Conservation (phyloP, 2,329 filamentous ascomycete genomes). For the Trichoderma atroviride region DNA sequence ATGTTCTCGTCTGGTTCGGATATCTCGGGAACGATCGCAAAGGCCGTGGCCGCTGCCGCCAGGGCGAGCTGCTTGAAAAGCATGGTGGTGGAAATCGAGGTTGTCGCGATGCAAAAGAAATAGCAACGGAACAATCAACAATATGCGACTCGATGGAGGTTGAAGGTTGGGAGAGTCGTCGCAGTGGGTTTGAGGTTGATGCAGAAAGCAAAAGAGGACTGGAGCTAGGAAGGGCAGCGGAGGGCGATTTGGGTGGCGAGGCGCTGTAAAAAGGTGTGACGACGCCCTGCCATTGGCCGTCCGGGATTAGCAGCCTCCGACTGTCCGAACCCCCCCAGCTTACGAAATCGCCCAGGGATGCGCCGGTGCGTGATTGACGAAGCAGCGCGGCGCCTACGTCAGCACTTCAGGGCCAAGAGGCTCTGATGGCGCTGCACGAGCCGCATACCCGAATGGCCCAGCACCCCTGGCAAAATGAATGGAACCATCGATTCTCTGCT, state of each 20-base stretch:
- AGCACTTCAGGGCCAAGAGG: conserved; percentile 2
- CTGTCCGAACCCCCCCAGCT: not conserved
- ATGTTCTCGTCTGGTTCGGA: conserved; percentile 47
- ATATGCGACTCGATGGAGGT: not conserved
- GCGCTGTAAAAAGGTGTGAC: not conserved
- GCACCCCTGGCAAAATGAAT: not conserved
- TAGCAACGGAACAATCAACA: not conserved
- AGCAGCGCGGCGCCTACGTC: not conserved
- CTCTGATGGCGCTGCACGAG: not conserved
- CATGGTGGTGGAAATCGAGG: conserved; percentile 33
- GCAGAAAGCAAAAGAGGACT: not conserved
- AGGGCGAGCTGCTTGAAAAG: conserved; percentile 39
- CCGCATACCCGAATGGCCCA: conserved; percentile 11
- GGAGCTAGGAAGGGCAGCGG: not conserved
- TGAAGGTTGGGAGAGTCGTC: too few species aligned
- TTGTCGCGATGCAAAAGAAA: not conserved
- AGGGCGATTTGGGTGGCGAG: not conserved
- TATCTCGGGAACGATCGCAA: conserved; percentile 58
- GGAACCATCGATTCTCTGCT: not conserved
- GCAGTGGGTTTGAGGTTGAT: not conserved
- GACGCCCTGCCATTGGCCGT: not conserved
- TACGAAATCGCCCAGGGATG: not conserved
- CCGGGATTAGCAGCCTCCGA: not conserved
- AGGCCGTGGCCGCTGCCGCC: conserved; percentile 46
- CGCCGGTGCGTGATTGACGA: not conserved